Conservation (phyloP, 2,329 filamentous ascomycete genomes). For the Sphaerostilbella broomeana region DNA sequence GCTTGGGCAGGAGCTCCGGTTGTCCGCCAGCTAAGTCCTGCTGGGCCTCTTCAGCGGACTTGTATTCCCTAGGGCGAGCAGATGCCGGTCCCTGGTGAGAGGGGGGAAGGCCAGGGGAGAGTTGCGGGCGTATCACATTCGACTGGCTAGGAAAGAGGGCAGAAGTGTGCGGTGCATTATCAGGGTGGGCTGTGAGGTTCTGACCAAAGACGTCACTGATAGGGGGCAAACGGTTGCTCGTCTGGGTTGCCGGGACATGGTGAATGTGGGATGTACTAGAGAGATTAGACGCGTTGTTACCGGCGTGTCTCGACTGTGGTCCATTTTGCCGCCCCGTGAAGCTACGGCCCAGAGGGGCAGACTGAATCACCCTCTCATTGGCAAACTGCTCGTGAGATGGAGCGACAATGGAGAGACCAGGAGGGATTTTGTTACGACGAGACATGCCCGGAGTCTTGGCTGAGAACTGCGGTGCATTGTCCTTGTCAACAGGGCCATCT, state of each 20-base stretch:
- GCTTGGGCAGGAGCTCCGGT: constrained; percentile 82
- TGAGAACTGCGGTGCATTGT: constrained; percentile 46
- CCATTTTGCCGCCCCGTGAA: constrained; percentile 86
- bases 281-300: constrained; percentile 75
- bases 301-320: constrained; percentile 68
- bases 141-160: constrained; percentile 54
- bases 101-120: constrained; percentile 69
- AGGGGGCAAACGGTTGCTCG: constrained; percentile 83
- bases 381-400: constrained; percentile 89
- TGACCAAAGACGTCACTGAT: constrained; percentile 94
- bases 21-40: constrained; percentile 85
- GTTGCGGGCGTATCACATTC: constrained; percentile 59
- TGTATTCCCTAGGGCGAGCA: constrained; percentile 74
- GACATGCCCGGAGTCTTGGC: constrained; percentile 69
- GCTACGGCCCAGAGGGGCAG: constrained; percentile 86
- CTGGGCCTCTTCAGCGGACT: constrained; percentile 92
- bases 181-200: constrained; percentile 56
- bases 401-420: constrained; percentile 88
- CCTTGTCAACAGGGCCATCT: constrained; percentile 55
- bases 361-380: constrained; percentile 92
- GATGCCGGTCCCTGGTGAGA: constrained; percentile 47
- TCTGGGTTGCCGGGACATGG: constrained; percentile 81
- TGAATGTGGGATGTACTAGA: constrained; percentile 85
- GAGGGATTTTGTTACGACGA: constrained; percentile 71
- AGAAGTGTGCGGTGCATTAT: constrained; percentile 36